Evolutionary conservation across 352 stramenopile species (phyloP).

Genomic region (Thraustochytrium sp.): DNA sequence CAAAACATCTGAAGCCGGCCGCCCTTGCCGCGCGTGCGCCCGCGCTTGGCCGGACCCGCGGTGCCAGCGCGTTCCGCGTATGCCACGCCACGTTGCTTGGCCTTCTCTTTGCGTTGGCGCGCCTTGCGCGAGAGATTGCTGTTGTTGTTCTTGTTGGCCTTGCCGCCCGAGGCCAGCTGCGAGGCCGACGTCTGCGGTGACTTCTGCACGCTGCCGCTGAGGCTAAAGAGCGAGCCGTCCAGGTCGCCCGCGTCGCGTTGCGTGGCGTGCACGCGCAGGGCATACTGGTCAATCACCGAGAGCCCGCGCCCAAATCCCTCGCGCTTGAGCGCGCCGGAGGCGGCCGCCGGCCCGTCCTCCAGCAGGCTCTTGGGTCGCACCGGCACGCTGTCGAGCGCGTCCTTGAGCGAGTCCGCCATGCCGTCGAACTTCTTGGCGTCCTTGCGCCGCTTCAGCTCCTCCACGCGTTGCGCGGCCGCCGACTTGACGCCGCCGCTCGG

Average conservation of each 20-base stretch:
- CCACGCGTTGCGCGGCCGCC: background rate
- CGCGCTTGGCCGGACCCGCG: background rate
- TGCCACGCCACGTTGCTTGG: background rate
- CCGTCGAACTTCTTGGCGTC: background rate
- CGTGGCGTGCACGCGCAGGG: background rate
- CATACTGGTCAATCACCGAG: constrained; percentile 41
- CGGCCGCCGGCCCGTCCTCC: background rate
- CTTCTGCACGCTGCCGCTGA: background rate
- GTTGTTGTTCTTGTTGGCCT: background rate
- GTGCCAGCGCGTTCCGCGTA: background rate
- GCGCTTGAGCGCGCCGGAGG: background rate
- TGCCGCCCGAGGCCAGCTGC: background rate
- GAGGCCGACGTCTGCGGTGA: background rate
- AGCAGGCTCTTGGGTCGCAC: constrained; percentile 8
- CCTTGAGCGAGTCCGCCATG: constrained; percentile 9
- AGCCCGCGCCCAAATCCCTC: background rate
- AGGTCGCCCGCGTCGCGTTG: background rate
- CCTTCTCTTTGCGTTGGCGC: constrained; percentile 9
- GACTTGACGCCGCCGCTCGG: background rate
- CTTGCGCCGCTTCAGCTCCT: background rate
- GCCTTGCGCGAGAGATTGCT: background rate
- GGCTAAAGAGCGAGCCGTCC: background rate
- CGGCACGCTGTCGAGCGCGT: constrained; percentile 21
- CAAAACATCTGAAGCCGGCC: background rate
- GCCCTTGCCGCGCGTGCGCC: background rate